Conservation (phyloP, 495 filamentous ascomycete genomes). For the Tuber borchii region DNA sequence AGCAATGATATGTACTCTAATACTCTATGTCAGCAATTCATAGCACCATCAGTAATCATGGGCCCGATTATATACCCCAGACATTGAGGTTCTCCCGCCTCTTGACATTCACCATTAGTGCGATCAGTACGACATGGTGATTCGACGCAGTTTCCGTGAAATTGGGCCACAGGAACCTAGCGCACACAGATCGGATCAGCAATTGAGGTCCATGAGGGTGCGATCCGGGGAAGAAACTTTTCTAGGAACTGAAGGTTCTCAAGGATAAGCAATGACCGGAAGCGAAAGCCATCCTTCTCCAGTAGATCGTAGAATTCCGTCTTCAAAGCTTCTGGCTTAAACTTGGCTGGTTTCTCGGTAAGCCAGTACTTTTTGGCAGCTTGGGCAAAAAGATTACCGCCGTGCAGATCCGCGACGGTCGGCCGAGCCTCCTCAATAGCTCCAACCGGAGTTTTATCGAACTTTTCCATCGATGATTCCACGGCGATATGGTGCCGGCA, state of each 20-base stretch:
- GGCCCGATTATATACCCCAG: conserved; percentile 59
- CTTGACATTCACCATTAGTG: conserved; percentile 79
- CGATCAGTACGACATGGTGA: conserved; percentile 78
- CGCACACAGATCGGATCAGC: conserved; percentile 17
- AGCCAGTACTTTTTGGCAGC: conserved; percentile 83
- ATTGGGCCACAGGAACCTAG: conserved; percentile 86
- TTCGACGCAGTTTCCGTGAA: conserved; percentile 86
- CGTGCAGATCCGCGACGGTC: conserved; percentile 62
- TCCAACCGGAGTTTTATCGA: conserved; percentile 32
- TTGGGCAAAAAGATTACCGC: conserved; percentile 72
- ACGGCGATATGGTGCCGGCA: conserved; percentile 5
- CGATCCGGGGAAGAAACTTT: conserved; percentile 50
- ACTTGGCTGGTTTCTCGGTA: conserved; percentile 59
- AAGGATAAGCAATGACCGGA: conserved; percentile 68
- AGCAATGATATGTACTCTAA: conserved; percentile 68
- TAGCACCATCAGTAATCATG: conserved; percentile 7
- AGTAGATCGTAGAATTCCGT: conserved; percentile 84
- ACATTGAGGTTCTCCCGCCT: conserved; percentile 75
- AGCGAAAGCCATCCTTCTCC: conserved; percentile 71
- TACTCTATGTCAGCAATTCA: conserved; percentile 15
- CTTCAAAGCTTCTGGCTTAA: conserved; percentile 80
- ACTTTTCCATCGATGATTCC: conserved; percentile 29
- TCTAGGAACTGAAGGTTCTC: conserved; percentile 90
- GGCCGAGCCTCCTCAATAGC: conserved; percentile 49
- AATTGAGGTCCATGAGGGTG: neutral